A percentile compares a stretch with the other conserved stretches of the same genome.
Conservation (phyloP, 768 basidiomycete genomes). For the Tricholomella constricta region DNA sequence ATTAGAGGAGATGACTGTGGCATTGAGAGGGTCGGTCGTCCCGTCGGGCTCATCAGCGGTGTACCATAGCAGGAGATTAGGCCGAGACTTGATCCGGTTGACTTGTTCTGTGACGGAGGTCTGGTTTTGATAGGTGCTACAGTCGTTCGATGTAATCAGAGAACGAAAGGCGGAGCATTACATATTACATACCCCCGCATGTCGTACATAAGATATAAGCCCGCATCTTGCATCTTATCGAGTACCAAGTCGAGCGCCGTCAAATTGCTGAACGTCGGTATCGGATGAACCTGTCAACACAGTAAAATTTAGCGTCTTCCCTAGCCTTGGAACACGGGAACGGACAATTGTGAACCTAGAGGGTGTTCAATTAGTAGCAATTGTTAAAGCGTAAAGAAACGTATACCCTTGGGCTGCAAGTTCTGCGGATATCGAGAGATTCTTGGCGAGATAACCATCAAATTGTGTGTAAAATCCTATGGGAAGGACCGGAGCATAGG, state of each 20-base stretch:
- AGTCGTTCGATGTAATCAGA: conserved; percentile 10
- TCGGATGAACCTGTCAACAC: conserved; percentile 59
- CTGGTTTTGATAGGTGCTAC: conserved; percentile 65
- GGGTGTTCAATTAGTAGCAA: neutral
- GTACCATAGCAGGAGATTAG: conserved; percentile 75
- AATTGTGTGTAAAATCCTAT: conserved; percentile 76
- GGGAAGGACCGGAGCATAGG: conserved; percentile 62
- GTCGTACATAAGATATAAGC: conserved; percentile 79
- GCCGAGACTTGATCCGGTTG: conserved; percentile 61
- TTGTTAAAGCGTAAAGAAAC: neutral
- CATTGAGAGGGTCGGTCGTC: conserved; percentile 64
- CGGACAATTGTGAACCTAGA: conserved; percentile 43
- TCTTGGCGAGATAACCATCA: conserved; percentile 50
- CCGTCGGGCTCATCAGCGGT: conserved; percentile 76
- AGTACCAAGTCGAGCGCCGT: conserved; percentile 59
- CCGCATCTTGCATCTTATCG: conserved; percentile 71
- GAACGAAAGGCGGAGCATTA: neutral
- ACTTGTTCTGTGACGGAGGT: conserved; percentile 69
- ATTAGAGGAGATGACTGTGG: conserved; percentile 53
- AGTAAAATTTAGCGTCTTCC: conserved; percentile 26
- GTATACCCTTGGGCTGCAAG: conserved; percentile 60
- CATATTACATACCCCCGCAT: conserved; percentile 57
- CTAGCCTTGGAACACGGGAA: neutral
- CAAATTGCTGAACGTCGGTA: conserved; percentile 65
- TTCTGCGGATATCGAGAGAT: conserved; percentile 54